Base-by-base conservation (phyloP, 2,329 filamentous ascomycete species). In the Penicillium griseofulvum region DNA sequence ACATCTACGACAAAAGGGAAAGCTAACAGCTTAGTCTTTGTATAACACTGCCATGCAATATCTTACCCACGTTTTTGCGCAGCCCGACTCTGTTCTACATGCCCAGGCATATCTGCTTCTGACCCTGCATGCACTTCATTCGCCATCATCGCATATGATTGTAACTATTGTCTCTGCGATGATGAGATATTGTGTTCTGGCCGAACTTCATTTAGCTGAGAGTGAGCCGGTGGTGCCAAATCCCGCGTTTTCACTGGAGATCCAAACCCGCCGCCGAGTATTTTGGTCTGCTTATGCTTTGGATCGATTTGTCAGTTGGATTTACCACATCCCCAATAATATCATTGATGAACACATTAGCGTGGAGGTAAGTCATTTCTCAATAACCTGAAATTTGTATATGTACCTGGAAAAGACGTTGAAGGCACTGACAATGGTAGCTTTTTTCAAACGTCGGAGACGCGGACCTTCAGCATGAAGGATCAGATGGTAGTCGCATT, bases 251-350 rank as follows among this genome's bases (percentile, higher is more conserved):
- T 55, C 55, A 1, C 38, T 55, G 4, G 38, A 57, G n/a, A 31
- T 59, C 22, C 59, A 61, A 34, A 57, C 58, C 5, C 59, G 59
- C 16, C 59, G 59, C 12, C 49, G 59, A 34, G 59, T 59, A 1
- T 61, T 61, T 36, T 61, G 59, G 59, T 61, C 59, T 12, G 56
- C 57, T 10, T 61, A 61, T 44, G 52, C 59, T 7, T 50, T 61
- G 22, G 59, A 61, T 56, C 52, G 57, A 34, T 45, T 61, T 16
- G 48, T 57, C 22, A 59, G 59, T 37, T 59, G 59, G 56, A 59
- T 61, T 33, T 61, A 57, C 24, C 52, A 57, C n/a, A 57, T 61
- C 11, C 57, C 59, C 1, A 59, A 59, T 33, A 59, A 57, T 38
- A 51, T 61, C 3, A 47, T 46, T 11, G 59, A 61, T 16, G 57